phyloP scores from a whole-genome alignment of 805 yeast species.

The Dipodascus albidus region DNA sequence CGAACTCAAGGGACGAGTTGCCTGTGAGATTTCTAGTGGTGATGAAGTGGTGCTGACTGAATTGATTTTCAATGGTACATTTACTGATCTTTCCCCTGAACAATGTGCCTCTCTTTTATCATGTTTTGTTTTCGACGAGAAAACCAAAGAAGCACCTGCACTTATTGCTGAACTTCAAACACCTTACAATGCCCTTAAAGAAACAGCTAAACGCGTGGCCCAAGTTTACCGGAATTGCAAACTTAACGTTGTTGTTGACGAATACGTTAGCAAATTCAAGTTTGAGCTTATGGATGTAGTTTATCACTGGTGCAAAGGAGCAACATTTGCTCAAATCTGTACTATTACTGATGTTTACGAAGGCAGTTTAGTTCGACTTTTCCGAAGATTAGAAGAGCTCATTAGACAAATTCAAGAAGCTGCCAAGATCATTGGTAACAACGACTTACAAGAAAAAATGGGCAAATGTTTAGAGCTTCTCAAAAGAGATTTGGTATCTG shows the following conservation, averaged over 20 bases:
- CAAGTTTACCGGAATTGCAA: slow-evolving; percentile 83
- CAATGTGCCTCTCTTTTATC: slow-evolving; percentile 88
- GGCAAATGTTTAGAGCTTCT: slow-evolving; percentile 72
- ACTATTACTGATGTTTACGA: slow-evolving; percentile 98
- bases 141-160: slow-evolving; percentile 76
- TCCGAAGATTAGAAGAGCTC: slow-evolving; percentile 88
- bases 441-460: slow-evolving; percentile 79
- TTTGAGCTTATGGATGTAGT: slow-evolving; percentile 96
- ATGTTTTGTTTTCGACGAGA: slow-evolving; percentile 94
- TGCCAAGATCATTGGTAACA: slow-evolving; percentile 89
- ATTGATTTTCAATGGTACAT: slow-evolving; percentile 88
- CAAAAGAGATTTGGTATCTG: slow-evolving; percentile 93
- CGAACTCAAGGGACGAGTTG: slow-evolving; percentile 94
- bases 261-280: slow-evolving; percentile 83
- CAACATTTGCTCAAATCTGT: slow-evolving; percentile 90
- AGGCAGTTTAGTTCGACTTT: slow-evolving; percentile 90
- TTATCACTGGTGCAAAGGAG: slow-evolving; percentile 93
- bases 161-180: slow-evolving; percentile 85
- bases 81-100: slow-evolving; percentile 76
- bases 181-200: slow-evolving; percentile 78
- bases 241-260: slow-evolving; percentile 81
- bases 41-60: slow-evolving; percentile 73
- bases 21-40: slow-evolving; percentile 91
- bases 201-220: slow-evolving; percentile 85
- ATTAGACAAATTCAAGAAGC: slow-evolving; percentile 83